phyloP scores from a whole-genome alignment of 208 protist genomes.

The Crithidia expoeki region DNA sequence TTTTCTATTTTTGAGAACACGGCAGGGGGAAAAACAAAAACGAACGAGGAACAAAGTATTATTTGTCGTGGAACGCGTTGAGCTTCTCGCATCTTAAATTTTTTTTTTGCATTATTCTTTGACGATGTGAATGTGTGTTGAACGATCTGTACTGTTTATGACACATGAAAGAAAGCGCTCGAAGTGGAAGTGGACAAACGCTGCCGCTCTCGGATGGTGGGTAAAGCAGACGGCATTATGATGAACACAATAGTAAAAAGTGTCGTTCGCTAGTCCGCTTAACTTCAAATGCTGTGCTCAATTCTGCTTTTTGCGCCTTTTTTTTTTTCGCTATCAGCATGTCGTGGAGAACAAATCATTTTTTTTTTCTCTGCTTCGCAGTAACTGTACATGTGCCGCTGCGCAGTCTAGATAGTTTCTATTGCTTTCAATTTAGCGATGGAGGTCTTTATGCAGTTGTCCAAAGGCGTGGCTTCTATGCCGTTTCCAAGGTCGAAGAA shows the following conservation, averaged over 20 bases:
- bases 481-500: too few species aligned
- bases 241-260: too few species aligned
- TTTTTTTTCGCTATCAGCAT: background rate
- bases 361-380: background rate
- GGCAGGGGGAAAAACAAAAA: conserved; percentile 12
- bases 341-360: background rate
- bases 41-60: background rate
- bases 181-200: too few species aligned
- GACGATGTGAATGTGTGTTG: too few species aligned
- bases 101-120: conserved; percentile 6
- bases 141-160: too few species aligned
- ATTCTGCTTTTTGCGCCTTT: background rate
- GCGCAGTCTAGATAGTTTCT: background rate
- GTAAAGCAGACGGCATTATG: too few species aligned
- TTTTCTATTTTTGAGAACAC: conserved; percentile 1
- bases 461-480: too few species aligned
- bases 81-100: background rate
- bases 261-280: too few species aligned
- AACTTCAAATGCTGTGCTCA: too few species aligned
- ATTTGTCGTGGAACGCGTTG: background rate
- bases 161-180: too few species aligned
- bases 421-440: background rate
- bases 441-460: too few species aligned
- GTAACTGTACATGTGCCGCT: background rate
- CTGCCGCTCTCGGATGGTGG: too few species aligned